Evolutionary conservation across 2,329 filamentous ascomycete genomes (phyloP).

Genomic region (Nothomitra cinnamomea): DNA sequence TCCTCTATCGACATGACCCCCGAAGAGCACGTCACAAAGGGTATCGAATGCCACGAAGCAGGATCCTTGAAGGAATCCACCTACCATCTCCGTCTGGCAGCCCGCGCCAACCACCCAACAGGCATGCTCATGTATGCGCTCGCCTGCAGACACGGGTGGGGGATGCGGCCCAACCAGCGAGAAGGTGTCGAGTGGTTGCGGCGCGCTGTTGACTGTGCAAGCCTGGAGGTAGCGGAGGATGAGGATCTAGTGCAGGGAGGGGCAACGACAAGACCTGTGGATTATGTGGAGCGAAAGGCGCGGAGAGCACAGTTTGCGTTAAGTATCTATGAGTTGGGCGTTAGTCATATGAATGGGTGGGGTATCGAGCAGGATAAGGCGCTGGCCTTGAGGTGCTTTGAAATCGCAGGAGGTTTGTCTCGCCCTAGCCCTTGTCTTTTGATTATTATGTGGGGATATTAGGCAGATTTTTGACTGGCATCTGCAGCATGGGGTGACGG

Average conservation of each 20-base stretch:
- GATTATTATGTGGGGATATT: neutral
- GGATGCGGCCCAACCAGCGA: conserved; percentile 78
- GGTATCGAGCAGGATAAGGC: conserved; percentile 84
- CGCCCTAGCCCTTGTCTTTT: neutral
- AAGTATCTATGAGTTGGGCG: conserved; percentile 89
- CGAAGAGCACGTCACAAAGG: conserved; percentile 80
- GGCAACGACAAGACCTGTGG: conserved; percentile 44
- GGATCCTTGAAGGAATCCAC: conserved; percentile 85
- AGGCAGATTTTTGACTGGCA: conserved; percentile 13
- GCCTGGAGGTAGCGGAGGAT: conserved; percentile 68
- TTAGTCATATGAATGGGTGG: conserved; percentile 97
- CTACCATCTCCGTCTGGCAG: conserved; percentile 83
- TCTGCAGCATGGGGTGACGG: conserved; percentile 70
- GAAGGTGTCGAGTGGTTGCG: conserved; percentile 88
- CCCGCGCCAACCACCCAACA: conserved; percentile 69
- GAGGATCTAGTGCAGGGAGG: conserved; percentile 48
- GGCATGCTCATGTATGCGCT: conserved; percentile 93
- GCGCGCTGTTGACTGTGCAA: conserved; percentile 73
- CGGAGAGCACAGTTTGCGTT: conserved; percentile 87
- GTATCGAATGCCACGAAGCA: conserved; percentile 75
- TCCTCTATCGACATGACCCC: conserved; percentile 50
- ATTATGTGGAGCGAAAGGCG: conserved; percentile 57
- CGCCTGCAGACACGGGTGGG: conserved; percentile 92
- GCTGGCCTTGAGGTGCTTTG: conserved; percentile 80
- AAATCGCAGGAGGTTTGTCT: conserved; percentile 67